phyloP scores from a whole-genome alignment of 495 filamentous ascomycete genomes.

The Daldinia childiae region DNA sequence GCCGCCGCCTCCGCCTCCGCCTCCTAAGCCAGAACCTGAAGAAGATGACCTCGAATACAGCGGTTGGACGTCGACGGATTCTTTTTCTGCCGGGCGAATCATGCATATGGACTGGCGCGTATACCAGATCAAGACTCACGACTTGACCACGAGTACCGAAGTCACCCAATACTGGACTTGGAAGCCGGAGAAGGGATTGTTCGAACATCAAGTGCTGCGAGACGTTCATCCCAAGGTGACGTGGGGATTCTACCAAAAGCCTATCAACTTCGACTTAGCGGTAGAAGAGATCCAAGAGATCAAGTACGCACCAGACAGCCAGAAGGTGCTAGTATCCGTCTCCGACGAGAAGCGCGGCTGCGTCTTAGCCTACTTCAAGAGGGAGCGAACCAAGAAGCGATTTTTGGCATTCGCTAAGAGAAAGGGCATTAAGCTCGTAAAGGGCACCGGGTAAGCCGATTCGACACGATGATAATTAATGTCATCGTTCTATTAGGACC shows the following conservation, averaged over 20 bases:
- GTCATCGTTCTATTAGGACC: background rate
- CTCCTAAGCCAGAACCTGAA: slow-evolving; percentile 21
- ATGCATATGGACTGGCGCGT: slow-evolving; percentile 56
- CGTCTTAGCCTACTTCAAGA: slow-evolving; percentile 56
- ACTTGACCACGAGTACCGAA: slow-evolving; percentile 48
- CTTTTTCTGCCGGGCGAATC: slow-evolving; percentile 51
- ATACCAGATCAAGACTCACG: slow-evolving; percentile 56
- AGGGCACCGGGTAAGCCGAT: slow-evolving; percentile 48
- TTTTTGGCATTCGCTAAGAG: slow-evolving; percentile 53
- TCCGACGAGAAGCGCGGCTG: slow-evolving; percentile 45
- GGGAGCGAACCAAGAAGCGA: slow-evolving; percentile 56
- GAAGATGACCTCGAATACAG: slow-evolving; percentile 51
- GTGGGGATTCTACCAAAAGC: slow-evolving; percentile 58
- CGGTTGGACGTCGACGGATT: slow-evolving; percentile 58
- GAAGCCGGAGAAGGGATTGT: slow-evolving; percentile 46
- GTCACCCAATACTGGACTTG: slow-evolving; percentile 64
- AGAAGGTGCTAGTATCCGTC: slow-evolving; percentile 48
- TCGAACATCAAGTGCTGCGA: slow-evolving; percentile 61
- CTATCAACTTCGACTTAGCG: slow-evolving; percentile 55
- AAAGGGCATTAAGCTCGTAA: slow-evolving; percentile 52
- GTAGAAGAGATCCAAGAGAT: slow-evolving; percentile 53
- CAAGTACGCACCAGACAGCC: slow-evolving; percentile 44
- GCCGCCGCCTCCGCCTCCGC: background rate
- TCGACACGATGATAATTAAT: background rate
- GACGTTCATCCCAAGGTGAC: slow-evolving; percentile 49